phyloP scores from a whole-genome alignment of 1,284 basidiomycete species.

The Moesziomyces sp. region DNA sequence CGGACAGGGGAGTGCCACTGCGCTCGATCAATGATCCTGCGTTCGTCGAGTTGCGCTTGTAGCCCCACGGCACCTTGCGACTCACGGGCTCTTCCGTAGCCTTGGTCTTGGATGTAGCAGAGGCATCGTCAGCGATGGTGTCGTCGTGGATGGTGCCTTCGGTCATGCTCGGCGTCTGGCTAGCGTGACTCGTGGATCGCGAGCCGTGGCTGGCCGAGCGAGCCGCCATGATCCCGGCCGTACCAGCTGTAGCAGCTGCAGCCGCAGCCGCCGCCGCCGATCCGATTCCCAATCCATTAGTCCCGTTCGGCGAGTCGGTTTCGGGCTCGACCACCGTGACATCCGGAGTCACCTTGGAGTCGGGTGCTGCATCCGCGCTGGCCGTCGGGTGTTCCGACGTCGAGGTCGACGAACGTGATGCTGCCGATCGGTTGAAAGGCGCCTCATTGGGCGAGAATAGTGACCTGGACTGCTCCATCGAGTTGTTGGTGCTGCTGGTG shows the following conservation, averaged over 20 bases:
- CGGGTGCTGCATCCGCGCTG: slow-evolving; percentile 15
- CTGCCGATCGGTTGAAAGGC: slow-evolving; percentile 15
- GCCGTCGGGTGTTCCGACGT: slow-evolving; percentile 26
- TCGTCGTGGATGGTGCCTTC: slow-evolving; percentile 17
- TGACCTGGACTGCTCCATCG: slow-evolving; percentile 30
- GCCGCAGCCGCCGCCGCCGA: slow-evolving; percentile 4
- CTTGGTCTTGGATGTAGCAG: slow-evolving; percentile 23
- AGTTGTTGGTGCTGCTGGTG: slow-evolving; percentile 41
- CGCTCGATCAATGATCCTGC: slow-evolving; percentile 17
- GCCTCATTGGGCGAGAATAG: slow-evolving; percentile 26
- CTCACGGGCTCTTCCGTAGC: slow-evolving; percentile 43
- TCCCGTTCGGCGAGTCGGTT: neutral
- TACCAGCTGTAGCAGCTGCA: slow-evolving; percentile 2
- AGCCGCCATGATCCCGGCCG: slow-evolving; percentile 6
- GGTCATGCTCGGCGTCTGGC: slow-evolving; percentile 20
- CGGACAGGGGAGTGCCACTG: slow-evolving; percentile 32
- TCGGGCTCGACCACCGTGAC: slow-evolving; percentile 28
- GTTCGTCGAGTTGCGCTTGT: slow-evolving; percentile 47
- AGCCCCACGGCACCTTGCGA: slow-evolving; percentile 59
- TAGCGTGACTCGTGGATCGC: slow-evolving; percentile 29
- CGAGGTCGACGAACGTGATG: slow-evolving; percentile 34
- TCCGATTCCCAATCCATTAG: slow-evolving; percentile 18
- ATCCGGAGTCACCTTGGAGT: slow-evolving; percentile 19
- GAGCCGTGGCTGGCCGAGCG: slow-evolving; percentile 28
- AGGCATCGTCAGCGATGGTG: slow-evolving; percentile 20